Conservation (phyloP, 1,139 yeast species). For the Wickerhamomyces sp. region DNA sequence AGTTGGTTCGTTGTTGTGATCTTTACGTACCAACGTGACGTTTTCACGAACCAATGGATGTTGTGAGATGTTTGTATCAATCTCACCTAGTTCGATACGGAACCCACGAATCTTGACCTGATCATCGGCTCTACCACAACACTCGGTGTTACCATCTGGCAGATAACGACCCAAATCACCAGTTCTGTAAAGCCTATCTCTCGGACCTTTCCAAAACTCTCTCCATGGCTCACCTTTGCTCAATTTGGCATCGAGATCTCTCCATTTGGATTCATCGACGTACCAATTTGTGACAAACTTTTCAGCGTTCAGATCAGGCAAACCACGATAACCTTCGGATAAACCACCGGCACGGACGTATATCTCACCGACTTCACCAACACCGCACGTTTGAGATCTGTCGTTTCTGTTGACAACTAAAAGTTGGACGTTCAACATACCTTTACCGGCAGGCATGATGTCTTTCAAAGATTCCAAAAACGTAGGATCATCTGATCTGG, state of each 20-base stretch:
- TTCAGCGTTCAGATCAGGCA: conserved; percentile 82
- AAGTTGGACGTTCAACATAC: conserved; percentile 92
- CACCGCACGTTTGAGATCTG: conserved; percentile 86
- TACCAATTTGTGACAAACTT: conserved; percentile 93
- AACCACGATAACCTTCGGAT: conserved; percentile 91
- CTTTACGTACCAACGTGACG: conserved; percentile 86
- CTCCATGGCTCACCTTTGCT: conserved; percentile 59
- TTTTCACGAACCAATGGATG: conserved; percentile 90
- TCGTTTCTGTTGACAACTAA: conserved; percentile 90
- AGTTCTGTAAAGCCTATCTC: conserved; percentile 93
- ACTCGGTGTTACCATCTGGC: conserved; percentile 96
- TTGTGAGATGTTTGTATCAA: conserved; percentile 93
- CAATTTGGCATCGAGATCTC: conserved; percentile 40
- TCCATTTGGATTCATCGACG: conserved; percentile 57
- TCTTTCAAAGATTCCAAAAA: conserved; percentile 86
- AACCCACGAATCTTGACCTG: conserved; percentile 98
- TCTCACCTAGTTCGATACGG: conserved; percentile 96
- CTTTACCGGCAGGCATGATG: conserved; percentile 97
- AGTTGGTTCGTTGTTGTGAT: conserved; percentile 88
- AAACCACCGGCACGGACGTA: conserved; percentile 98
- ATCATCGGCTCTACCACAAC: conserved; percentile 98
- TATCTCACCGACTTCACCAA: conserved; percentile 98
- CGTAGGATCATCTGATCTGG: conserved; percentile 61
- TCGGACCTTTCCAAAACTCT: conserved; percentile 82
- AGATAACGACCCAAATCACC: conserved; percentile 96